Base-by-base conservation (phyloP, 257 asterid species). In the Solanum sitiens region DNA sequence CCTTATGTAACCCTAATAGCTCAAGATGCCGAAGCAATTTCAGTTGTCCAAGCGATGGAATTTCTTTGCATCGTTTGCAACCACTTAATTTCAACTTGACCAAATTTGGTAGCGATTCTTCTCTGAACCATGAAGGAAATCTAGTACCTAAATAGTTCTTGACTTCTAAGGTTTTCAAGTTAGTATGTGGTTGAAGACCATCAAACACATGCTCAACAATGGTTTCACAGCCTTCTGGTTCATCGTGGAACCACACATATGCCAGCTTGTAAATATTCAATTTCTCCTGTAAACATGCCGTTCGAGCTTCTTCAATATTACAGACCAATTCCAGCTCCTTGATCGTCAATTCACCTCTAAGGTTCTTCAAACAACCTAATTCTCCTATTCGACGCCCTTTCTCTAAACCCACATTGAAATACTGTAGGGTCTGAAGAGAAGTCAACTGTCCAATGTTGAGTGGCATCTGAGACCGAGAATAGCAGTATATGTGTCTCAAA, bases 141-240 rank as follows among this genome's bases (percentile, higher is more conserved):
- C 8, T 47, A 2, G 47, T 14, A 13, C 92, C 90, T 11, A 13
- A 45, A 32, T 72, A 91, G 4, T 53, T 37, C 4, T 2, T 25
- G 30, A 91, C 73, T 2, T 3, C 44, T 8, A 89, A 47, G 8
- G 77, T 73, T 83, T 88, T 87, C 86, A 91, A 30, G 61, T 87
- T 45, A 27, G 30, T 50, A 23, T 86, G 89, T 3, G 91, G 91
- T 21, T 86, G 84, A 21, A 89, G 93, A 40, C 88, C 90, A 23
- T 89, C 87, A 32, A 91, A 47, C 7, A 89, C 84, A 63, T 61
- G 20, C 30, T 88, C 87, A 20, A 44, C 56, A 37, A 50, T 39
- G 10, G 2, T 37, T 10, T n/a, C 63, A 74, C 63, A 42, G 12
- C 50, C 83, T 44, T 83, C 37, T 11, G 11, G 35, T 40, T 30